Evolutionary conservation across 345 rosid genomes (phyloP), one percentile per base, ranked within the genome.

Genomic region (Pistacia atlantica): DNA sequence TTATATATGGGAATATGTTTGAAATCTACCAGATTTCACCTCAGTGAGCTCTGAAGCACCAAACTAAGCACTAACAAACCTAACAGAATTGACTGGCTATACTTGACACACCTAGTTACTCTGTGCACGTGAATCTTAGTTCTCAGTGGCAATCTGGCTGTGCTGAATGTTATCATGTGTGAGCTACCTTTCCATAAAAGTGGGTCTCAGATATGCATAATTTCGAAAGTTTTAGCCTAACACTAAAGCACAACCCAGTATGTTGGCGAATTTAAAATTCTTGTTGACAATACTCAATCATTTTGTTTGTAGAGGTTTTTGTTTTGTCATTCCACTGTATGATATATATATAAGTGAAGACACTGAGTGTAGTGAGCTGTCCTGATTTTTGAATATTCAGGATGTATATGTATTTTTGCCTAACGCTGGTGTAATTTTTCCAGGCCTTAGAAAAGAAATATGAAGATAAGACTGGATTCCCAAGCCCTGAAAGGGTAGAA

Each of bases 381-480:
- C 56, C 74, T 49, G 71, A 62, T 37, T 73, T 58, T 73, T 54
- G 0, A 54, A 5, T 0, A 2, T 22, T 51, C 28, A 69, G 31
- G 9, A 54, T 16, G 31, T 37, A 45, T 37, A 2, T n/a, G 13
- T 73, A 49, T 9, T 20, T 25, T 76, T 78, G 74, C 65, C 67
- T n/a, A 4, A 48, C 72, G 35, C 56, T 64, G 74, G 71, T 79
- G 52, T 82, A 64, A 65, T 33, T 22, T 82, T 72, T 57, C 22
- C 79, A 93, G 98, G 91, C 90, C 37, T 80, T 95, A 68, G 98
- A 95, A 80, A 95, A 85, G 87, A 89, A 91, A 83, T 91, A 88
- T 2, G 98, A 93, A 81, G 90, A 84, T 38, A 89, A 66, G 83
- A 90, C 94, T 49, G 98, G 98, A 79, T 74, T 83, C 56, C 86